Percentiles rank a stretch among this genome's conserved stretches.
These are phyloP conservation scores for Suillus decipiens DNA, from an alignment of 768 basidiomycete species.

Conservation along the genomic window DNA sequence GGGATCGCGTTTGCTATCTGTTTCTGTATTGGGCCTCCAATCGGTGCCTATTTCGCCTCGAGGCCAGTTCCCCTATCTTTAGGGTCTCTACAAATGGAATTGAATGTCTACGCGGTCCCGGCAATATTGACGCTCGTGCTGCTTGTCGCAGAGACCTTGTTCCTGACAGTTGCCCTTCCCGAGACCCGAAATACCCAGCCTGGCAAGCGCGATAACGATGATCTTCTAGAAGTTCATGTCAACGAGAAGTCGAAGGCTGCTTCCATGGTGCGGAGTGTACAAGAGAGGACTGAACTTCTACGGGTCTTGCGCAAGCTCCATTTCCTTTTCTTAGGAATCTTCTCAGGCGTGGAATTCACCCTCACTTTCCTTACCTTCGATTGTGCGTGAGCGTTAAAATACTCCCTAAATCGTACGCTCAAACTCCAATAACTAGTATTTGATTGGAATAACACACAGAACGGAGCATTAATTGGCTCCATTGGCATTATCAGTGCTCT, in stretches of 20 bases:
- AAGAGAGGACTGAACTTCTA: conserved; percentile 59
- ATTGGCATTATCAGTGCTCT: conserved; percentile 91
- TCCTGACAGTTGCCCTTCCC: conserved; percentile 74
- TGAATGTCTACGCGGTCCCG: conserved; percentile 93
- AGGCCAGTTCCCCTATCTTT: conserved; percentile 67
- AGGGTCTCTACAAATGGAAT: conserved; percentile 54
- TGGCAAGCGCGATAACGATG: conserved; percentile 19
- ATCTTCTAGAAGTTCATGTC: conserved; percentile 17
- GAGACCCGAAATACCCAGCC: conserved; percentile 70
- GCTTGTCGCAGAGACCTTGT: conserved; percentile 76
- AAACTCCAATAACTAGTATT: conserved; percentile 54
- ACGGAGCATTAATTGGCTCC: conserved; percentile 79
- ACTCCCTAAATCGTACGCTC: not conserved
- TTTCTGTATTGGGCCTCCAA: conserved; percentile 89
- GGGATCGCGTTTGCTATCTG: conserved; percentile 97
- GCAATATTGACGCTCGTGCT: conserved; percentile 81
- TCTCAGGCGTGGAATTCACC: conserved; percentile 97
- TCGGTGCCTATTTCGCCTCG: conserved; percentile 97
- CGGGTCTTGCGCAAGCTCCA: conserved; percentile 67
- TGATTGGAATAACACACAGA: conserved; percentile 88
- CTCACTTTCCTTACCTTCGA: conserved; percentile 94
- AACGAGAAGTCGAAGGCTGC: conserved; percentile 22
- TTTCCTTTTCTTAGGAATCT: conserved; percentile 83
- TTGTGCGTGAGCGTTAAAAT: conserved; percentile 46
- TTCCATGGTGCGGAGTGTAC: conserved; percentile 24